Conservation (phyloP, 306 rosid genomes). For the Oemleria cerasiformis region DNA sequence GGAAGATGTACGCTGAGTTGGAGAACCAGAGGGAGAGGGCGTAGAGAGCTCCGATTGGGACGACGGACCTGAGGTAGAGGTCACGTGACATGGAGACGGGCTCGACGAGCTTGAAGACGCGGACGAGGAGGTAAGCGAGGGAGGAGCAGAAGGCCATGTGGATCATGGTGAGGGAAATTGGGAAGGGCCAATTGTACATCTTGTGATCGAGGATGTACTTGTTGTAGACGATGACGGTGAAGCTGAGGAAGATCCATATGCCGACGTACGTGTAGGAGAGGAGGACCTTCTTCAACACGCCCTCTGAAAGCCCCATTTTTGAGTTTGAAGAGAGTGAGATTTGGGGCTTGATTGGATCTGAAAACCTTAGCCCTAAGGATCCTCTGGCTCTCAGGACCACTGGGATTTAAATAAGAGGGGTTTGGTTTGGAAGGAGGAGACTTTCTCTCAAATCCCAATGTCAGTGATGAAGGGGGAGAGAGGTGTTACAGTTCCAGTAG, state of each 20-base stretch:
- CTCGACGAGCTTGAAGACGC: conserved; percentile 84
- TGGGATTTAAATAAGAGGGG: background rate
- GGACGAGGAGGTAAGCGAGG: conserved; percentile 71
- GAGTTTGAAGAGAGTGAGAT: background rate
- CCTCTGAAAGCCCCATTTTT: conserved; percentile 67
- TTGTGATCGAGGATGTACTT: conserved; percentile 90
- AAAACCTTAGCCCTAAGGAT: conserved; percentile 40
- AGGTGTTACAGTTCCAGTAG: background rate
- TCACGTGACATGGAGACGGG: conserved; percentile 85
- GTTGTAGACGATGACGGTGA: conserved; percentile 94
- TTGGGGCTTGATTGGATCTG: background rate
- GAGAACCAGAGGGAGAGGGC: conserved; percentile 92
- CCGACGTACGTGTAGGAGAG: conserved; percentile 83
- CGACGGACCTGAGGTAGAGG: conserved; percentile 69
- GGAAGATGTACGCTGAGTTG: conserved; percentile 80
- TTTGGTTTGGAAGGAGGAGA: background rate
- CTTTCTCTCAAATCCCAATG: background rate
- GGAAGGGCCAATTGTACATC: conserved; percentile 95
- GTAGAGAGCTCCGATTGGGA: conserved; percentile 95
- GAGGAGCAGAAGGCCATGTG: conserved; percentile 97
- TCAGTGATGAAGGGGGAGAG: no score
- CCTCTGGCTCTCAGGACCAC: background rate
- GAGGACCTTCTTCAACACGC: conserved; percentile 69
- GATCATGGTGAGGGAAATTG: conserved; percentile 95
- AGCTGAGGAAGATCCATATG: conserved; percentile 92